Base-by-base conservation (phyloP, 2,329 filamentous ascomycete genomes). In the Aspergillus fumigatiaffinis region DNA sequence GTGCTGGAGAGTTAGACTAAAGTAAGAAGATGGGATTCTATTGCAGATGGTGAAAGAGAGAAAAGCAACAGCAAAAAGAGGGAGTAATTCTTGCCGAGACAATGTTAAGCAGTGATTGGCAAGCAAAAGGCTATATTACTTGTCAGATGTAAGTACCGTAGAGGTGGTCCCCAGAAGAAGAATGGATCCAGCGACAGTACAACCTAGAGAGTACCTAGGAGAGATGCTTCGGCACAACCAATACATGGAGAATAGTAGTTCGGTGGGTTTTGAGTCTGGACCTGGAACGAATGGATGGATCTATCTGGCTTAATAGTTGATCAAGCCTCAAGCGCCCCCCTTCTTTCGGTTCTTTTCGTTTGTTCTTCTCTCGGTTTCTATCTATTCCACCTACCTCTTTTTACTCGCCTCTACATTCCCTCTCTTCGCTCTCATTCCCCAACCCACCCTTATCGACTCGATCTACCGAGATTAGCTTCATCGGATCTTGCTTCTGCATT, bases 351-450 rank as follows among this genome's bases (percentile, higher is more conserved):
- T 25, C 21, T 7, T 23, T 47, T 14, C 23, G 5, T 53, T 38
- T 49, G 49, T 26, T 25, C 32, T 49, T 57, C 50, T 58, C 12
- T 38, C 8, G 50, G 25, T 47, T 51, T 41, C 29, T 44, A 51
- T 29, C 41, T 50, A 20, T 44, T 49, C 23, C 29, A 42, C 42
- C 42, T 51, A 32, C 42, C 42, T 51, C 28, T 29, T 29, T 29
- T 29, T 44, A 20, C 38, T 32, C 25, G 3, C 9, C 50, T 48
- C 51, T 54, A 35, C 44, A 9, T 20, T 21, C 23, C 47, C 38
- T 48, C 51, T 49, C 41, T 54, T 55, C 53, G 35, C 51, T 55
- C 12, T 49, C 41, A 26, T 28, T 26, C 32, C 32, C 41, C 55
- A n/a, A 9, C 29, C 32, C 42, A 50, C 50, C 44, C 35, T 26